Conservation (phyloP, 768 basidiomycete species). For the Coprinopsis strossmayeri region DNA sequence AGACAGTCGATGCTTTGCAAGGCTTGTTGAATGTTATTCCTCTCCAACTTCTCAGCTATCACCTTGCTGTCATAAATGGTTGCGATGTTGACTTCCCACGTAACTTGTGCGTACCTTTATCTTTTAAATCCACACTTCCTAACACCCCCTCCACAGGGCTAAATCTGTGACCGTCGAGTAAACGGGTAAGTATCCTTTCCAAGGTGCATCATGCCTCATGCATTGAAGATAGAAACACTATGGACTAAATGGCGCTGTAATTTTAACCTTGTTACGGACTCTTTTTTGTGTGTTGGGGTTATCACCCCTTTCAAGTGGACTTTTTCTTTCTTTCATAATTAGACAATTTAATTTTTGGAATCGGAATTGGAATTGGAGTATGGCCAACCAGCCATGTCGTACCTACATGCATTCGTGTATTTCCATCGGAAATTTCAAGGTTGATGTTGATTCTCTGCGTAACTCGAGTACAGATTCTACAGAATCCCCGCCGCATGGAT, state of each 20-base stretch:
- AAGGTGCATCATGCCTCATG: slow-evolving; percentile 18
- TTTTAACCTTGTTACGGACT: slow-evolving; percentile 43
- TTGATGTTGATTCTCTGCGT: too few species aligned
- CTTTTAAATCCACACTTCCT: slow-evolving; percentile 6
- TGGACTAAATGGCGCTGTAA: slow-evolving; percentile 40
- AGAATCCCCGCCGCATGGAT: too few species aligned
- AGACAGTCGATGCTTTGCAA: slow-evolving; percentile 91
- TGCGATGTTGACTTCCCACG: slow-evolving; percentile 98
- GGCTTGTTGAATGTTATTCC: slow-evolving; percentile 96
- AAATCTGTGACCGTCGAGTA: slow-evolving; percentile 76
- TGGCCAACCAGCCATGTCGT: too few species aligned
- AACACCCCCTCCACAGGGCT: slow-evolving; percentile 36
- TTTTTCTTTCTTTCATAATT: too few species aligned
- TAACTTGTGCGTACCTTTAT: slow-evolving; percentile 63
- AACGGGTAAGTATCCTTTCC: slow-evolving; percentile 14
- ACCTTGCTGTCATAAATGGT: slow-evolving; percentile 91
- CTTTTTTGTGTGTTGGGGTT: slow-evolving; percentile 32
- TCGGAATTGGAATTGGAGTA: too few species aligned
- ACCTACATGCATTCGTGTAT: too few species aligned
- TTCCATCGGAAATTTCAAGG: too few species aligned
- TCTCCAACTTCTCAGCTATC: slow-evolving; percentile 92
- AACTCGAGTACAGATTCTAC: too few species aligned
- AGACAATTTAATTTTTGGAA: too few species aligned
- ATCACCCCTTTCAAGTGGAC: too few species aligned
- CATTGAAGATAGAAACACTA: slow-evolving; percentile 40